These are phyloP conservation scores for Davidsoniella australis DNA, from an alignment of 2,329 filamentous ascomycete species.

Conservation along the genomic window DNA sequence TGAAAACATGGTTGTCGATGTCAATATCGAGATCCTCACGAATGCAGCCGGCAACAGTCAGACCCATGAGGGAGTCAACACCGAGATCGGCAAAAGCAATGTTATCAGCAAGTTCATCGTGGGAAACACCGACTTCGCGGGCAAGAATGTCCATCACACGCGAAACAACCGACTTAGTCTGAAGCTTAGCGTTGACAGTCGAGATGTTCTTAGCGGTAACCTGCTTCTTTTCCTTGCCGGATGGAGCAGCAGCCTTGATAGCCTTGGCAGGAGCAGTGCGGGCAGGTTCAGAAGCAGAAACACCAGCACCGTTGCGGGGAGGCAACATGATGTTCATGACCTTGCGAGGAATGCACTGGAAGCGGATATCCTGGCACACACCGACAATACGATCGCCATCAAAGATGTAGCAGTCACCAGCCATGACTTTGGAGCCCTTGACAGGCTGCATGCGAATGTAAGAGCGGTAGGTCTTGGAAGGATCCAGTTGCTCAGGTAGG, in stretches of 20 bases:
- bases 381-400: slow-evolving; percentile 33
- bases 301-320: slow-evolving; percentile 32
- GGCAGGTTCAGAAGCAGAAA: slow-evolving; percentile 21
- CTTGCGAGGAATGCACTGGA: slow-evolving; percentile 49
- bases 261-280: slow-evolving; percentile 21
- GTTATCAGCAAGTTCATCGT: slow-evolving; percentile 38
- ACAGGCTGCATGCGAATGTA: slow-evolving; percentile 42
- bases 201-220: slow-evolving; percentile 29
- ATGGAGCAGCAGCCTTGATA: slow-evolving; percentile 20
- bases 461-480: slow-evolving; percentile 32
- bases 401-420: slow-evolving; percentile 37
- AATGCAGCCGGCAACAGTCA: slow-evolving; percentile 39
- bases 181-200: slow-evolving; percentile 33
- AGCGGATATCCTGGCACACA: slow-evolving; percentile 40
- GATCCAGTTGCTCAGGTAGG: slow-evolving; percentile 29
- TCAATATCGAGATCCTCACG: slow-evolving; percentile 41
- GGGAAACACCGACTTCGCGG: slow-evolving; percentile 36
- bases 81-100: slow-evolving; percentile 40
- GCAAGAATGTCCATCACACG: slow-evolving; percentile 35
- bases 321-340: slow-evolving; percentile 51
- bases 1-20: slow-evolving; percentile 34
- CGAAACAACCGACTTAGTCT: slow-evolving; percentile 25
- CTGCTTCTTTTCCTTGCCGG: slow-evolving; percentile 26
- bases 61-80: slow-evolving; percentile 43
- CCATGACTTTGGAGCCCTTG: slow-evolving; percentile 31